Evolutionary conservation across 208 protist genomes (phyloP).

Genomic region (Leishmania amazonensis): DNA sequence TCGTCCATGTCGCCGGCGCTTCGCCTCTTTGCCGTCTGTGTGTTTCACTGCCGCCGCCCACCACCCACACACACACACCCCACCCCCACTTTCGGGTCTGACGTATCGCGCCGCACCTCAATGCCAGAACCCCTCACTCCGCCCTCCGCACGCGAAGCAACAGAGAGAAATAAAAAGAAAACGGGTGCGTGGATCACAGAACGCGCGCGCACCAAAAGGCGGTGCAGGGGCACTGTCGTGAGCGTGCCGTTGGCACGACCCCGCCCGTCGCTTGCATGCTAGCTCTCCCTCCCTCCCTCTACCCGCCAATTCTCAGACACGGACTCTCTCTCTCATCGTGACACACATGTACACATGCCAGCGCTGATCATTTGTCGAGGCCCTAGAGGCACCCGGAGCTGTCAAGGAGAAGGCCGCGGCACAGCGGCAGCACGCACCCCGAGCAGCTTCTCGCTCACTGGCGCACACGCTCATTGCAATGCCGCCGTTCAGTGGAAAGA

Average conservation of each 20-base stretch:
- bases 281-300: neutral
- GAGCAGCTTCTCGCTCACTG: neutral
- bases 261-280: neutral
- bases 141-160: neutral
- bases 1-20: too few relatives aligned
- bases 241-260: neutral
- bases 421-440: neutral
- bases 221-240: neutral
- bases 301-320: neutral
- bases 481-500: constrained; percentile 89
- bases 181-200: neutral
- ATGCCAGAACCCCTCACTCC: neutral
- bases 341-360: neutral
- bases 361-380: neutral
- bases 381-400: neutral
- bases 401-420: neutral
- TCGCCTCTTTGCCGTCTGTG: too few relatives aligned
- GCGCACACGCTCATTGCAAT: constrained; percentile 8
- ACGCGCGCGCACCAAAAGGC: neutral
- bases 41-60: too few relatives aligned
- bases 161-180: neutral
- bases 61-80: too few relatives aligned
- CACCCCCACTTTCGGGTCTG: neutral
- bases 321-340: neutral
- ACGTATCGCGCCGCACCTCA: neutral